These are phyloP conservation scores for Evernia prunastri DNA, from an alignment of 495 filamentous ascomycete genomes.

Conservation along the genomic window DNA sequence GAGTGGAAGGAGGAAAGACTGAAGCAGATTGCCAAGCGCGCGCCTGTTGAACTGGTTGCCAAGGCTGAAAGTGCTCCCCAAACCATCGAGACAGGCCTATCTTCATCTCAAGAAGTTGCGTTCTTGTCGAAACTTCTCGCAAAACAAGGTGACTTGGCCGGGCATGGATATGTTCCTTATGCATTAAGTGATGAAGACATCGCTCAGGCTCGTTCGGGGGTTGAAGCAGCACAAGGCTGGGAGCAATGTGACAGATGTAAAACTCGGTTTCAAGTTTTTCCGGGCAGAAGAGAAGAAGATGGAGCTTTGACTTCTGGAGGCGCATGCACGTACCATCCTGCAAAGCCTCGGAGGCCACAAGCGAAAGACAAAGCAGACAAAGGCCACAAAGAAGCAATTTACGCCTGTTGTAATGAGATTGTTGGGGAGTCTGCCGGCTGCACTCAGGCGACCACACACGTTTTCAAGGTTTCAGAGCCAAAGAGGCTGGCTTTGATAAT, in stretches of 20 bases:
- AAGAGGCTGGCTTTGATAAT: conserved; percentile 71
- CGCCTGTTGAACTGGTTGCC: conserved; percentile 37
- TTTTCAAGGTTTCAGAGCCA: conserved; percentile 74
- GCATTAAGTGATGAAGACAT: conserved; percentile 57
- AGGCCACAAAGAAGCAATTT: conserved; percentile 48
- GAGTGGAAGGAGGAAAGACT: conserved; percentile 54
- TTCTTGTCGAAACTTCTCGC: conserved; percentile 55
- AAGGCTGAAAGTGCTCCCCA: conserved; percentile 24
- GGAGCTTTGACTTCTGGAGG: conserved; percentile 73
- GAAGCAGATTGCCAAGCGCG: conserved; percentile 11
- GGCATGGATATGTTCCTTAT: conserved; percentile 67
- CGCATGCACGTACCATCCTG: conserved; percentile 70
- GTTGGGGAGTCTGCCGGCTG: conserved; percentile 69
- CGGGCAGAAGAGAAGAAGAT: conserved; percentile 72
- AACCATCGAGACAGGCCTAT: conserved; percentile 60
- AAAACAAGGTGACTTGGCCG: conserved; percentile 50
- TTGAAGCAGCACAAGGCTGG: conserved; percentile 62
- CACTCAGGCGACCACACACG: conserved; percentile 60
- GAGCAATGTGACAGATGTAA: conserved; percentile 85
- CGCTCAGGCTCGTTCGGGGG: conserved; percentile 53
- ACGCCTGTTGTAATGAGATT: conserved; percentile 68
- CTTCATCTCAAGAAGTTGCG: conserved; percentile 56
- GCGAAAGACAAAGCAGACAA: conserved; percentile 43
- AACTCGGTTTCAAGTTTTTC: conserved; percentile 85
- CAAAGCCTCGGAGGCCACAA: conserved; percentile 49